Percentiles rank a stretch among this genome's conserved stretches.
Conservation (phyloP, 768 basidiomycete species). For the Trametes villosa region DNA sequence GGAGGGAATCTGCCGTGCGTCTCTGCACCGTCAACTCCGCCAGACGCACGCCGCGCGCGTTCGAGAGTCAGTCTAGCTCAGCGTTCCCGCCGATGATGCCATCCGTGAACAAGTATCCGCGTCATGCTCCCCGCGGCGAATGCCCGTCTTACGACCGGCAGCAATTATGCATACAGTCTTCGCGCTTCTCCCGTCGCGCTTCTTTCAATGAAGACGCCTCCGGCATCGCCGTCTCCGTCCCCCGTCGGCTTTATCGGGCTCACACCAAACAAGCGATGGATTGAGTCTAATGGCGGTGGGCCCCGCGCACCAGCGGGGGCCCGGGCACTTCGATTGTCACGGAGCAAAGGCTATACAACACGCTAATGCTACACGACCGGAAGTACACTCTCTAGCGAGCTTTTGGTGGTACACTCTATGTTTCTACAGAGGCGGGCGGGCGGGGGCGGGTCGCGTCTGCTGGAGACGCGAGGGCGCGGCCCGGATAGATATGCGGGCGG, state of each 20-base stretch:
- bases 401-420: constrained; percentile 17
- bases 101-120: neutral
- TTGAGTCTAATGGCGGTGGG: neutral
- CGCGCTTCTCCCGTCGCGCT: neutral
- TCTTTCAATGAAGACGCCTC: neutral
- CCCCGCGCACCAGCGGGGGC: neutral
- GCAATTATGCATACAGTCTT: neutral
- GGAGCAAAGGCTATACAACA: constrained; percentile 5
- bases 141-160: neutral
- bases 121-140: neutral
- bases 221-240: neutral
- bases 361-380: constrained; percentile 18
- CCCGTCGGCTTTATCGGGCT: neutral
- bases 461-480: constrained; percentile 15
- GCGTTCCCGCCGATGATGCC: neutral
- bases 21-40: neutral
- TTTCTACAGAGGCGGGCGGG: neutral
- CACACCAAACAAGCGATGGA: neutral
- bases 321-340: constrained; percentile 11
- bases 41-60: neutral
- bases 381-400: constrained; percentile 10
- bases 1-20: neutral
- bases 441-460: constrained; percentile 12
- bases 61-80: neutral
- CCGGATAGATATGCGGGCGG: neutral